Conservation (phyloP, 2,329 filamentous ascomycete genomes). For the Ceratocystis alfenasii region DNA sequence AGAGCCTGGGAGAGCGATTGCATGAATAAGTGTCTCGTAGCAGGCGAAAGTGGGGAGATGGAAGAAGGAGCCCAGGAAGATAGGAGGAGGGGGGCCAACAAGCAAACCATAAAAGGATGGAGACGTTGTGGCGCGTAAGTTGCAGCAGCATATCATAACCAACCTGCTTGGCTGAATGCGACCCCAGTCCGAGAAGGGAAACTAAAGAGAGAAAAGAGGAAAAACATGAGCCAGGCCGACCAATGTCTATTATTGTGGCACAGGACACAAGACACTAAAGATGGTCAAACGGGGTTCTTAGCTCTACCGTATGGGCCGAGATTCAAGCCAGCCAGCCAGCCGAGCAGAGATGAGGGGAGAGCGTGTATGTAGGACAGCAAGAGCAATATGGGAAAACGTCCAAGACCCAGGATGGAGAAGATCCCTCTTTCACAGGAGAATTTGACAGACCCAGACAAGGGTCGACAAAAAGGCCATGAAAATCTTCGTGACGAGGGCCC, state of each 20-base stretch:
- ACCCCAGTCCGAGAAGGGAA: not conserved
- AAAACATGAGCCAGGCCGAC: not conserved
- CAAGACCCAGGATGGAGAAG: not conserved
- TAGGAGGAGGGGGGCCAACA: not conserved
- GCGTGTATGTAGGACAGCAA: not conserved
- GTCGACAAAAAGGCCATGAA: not conserved
- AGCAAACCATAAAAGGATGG: not conserved
- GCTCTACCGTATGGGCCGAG: no score
- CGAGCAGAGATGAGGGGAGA: not conserved
- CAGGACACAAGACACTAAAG: not conserved
- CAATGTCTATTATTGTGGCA: not conserved
- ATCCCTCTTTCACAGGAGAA: not conserved
- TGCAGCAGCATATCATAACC: not conserved
- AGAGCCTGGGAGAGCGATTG: not conserved
- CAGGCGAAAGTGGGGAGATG: not conserved
- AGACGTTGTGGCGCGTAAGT: conserved; percentile 1
- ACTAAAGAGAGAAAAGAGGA: not conserved
- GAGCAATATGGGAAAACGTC: not conserved
- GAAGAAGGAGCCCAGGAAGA: not conserved
- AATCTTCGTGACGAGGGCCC: not conserved
- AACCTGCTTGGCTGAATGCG: not conserved
- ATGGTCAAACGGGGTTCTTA: no score
- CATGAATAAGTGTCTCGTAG: not conserved
- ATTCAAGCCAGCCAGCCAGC: no score
- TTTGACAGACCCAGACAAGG: conserved; percentile 1